Conservation (phyloP, 768 basidiomycete species). For the Holtermanniella nyarrowii region DNA sequence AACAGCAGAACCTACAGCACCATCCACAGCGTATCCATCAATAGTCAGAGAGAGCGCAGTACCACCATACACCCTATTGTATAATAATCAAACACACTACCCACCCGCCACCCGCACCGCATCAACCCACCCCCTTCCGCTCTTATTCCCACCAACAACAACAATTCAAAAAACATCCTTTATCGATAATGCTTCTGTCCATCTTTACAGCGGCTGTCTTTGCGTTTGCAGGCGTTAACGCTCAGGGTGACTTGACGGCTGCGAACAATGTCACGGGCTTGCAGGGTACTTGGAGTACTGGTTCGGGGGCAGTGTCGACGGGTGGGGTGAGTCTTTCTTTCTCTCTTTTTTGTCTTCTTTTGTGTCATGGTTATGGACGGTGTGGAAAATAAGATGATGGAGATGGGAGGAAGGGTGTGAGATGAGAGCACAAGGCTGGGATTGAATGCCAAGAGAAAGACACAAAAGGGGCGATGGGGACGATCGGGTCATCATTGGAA, state of each 20-base stretch:
- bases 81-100: background rate
- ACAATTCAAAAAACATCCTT: no score
- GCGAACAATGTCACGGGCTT: conserved; percentile 58
- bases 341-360: no score
- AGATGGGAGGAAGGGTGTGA: background rate
- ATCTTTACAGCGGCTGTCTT: background rate
- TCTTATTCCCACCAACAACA: background rate
- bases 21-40: no score
- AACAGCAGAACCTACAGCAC: no score
- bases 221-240: conserved; percentile 6
- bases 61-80: no score
- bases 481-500: no score
- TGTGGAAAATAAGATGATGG: no score
- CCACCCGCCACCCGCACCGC: background rate
- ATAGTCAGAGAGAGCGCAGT: no score
- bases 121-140: background rate
- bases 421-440: no score
- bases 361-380: no score
- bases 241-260: conserved; percentile 25
- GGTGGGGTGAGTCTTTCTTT: conserved; percentile 70
- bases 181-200: background rate
- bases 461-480: no score
- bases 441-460: no score
- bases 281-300: conserved; percentile 76
- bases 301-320: conserved; percentile 62